Evolutionary conservation across 345 rosid genomes (phyloP).

Genomic region (Syzygium grande): DNA sequence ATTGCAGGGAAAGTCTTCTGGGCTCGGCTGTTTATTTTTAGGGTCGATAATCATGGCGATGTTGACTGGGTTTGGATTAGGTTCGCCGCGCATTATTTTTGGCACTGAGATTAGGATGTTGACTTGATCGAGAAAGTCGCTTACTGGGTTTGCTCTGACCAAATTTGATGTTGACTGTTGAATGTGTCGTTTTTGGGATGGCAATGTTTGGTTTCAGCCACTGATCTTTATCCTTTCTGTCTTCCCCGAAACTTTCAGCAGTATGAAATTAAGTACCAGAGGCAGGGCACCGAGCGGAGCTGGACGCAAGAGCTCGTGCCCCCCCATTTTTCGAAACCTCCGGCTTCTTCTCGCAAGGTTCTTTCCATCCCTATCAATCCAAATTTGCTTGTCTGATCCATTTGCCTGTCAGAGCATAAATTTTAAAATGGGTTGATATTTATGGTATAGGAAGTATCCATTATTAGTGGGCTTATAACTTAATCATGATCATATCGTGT

Average conservation of each 20-base stretch:
- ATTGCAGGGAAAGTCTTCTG: not conserved
- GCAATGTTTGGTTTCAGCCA: not conserved
- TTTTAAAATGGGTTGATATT: not conserved
- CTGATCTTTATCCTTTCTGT: not conserved
- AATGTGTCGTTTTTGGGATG: not conserved
- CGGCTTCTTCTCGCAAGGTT: conserved; percentile 52
- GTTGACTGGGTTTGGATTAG: not conserved
- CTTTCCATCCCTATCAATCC: not conserved
- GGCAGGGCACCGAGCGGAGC: conserved; percentile 28
- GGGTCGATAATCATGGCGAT: not conserved
- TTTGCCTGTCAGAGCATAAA: not conserved
- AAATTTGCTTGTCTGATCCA: not conserved
- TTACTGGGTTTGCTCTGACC: not conserved
- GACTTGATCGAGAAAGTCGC: not conserved
- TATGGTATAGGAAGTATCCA: not conserved
- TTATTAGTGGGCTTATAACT: not conserved
- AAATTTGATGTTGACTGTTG: not conserved
- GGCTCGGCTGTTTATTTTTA: not conserved
- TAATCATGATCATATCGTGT: not conserved
- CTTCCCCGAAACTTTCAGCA: not conserved
- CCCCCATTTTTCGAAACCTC: conserved; percentile 40
- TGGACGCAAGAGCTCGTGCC: conserved; percentile 43
- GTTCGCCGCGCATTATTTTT: not conserved
- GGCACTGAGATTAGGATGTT: not conserved
- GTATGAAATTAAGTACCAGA: conserved; percentile 14